Evolutionary conservation across 331 rosid genomes (phyloP).

Genomic region (Malus hybrid): DNA sequence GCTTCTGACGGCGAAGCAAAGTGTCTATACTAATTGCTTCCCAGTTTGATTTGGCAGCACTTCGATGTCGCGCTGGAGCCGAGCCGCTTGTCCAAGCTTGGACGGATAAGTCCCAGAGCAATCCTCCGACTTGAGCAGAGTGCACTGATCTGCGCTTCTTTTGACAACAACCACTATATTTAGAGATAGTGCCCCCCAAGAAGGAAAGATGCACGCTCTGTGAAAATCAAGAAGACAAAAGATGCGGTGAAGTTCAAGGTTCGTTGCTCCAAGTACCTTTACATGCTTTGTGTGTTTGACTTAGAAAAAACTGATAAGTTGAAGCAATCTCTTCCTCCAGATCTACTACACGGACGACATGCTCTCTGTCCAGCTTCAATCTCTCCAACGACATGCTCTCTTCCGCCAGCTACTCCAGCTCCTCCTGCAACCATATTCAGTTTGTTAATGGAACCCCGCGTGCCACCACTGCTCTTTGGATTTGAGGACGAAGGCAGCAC

Average conservation of each 20-base stretch:
- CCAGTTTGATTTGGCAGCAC: slow-evolving; percentile 55
- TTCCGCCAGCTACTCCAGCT: no score
- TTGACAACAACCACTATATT: no score
- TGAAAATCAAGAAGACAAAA: neutral
- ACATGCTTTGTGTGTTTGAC: slow-evolving; percentile 52
- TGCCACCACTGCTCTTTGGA: no score
- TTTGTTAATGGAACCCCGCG: no score
- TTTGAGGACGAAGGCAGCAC: no score
- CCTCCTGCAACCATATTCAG: no score
- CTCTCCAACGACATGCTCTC: no score
- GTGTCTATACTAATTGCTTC: slow-evolving; percentile 37
- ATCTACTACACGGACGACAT: no score
- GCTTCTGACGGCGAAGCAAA: slow-evolving; percentile 63
- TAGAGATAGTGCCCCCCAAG: neutral
- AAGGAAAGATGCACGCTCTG: neutral
- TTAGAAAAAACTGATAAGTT: slow-evolving; percentile 57
- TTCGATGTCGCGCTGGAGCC: slow-evolving; percentile 52
- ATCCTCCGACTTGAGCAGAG: no score
- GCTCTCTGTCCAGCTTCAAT: no score
- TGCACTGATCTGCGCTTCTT: no score
- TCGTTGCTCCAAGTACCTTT: slow-evolving; percentile 15
- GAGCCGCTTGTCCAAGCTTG: neutral
- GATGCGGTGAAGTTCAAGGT: neutral
- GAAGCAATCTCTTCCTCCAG: slow-evolving; percentile 60
- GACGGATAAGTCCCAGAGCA: no score